Percentiles rank a stretch among this genome's conserved stretches.
Conservation (phyloP, 352 stramenopile genomes). For the Hyphochytrium catenoides region DNA sequence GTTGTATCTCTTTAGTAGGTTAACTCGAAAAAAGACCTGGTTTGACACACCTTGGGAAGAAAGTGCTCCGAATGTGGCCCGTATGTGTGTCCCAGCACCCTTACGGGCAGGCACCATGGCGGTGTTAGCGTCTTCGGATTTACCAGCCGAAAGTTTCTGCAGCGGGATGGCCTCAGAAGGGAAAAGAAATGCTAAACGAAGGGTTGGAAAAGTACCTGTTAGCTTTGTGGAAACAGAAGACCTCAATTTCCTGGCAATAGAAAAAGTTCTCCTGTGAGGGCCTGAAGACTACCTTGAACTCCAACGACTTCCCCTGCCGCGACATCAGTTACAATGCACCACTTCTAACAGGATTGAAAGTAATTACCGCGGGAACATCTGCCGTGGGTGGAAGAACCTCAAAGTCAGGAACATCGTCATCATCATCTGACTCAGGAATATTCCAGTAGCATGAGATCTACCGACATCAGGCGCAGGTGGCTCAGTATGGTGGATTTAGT, state of each 20-base stretch:
- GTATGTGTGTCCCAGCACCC: constrained; percentile 64
- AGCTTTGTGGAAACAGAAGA: constrained; percentile 65
- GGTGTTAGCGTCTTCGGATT: constrained; percentile 71
- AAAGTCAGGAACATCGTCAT: too few relatives aligned
- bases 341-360: constrained; percentile 5
- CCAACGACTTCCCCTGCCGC: constrained; percentile 15
- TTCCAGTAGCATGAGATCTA: too few relatives aligned
- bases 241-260: constrained; percentile 68
- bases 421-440: neutral
- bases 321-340: neutral
- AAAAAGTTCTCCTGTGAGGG: constrained; percentile 48
- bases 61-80: constrained; percentile 48
- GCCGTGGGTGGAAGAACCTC: too few relatives aligned
- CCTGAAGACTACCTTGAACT: constrained; percentile 59
- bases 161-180: too few relatives aligned
- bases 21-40: too few relatives aligned
- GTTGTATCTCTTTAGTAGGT: constrained; percentile 4
- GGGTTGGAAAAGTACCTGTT: too few relatives aligned
- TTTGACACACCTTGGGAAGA: constrained; percentile 48
- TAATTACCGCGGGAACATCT: too few relatives aligned
- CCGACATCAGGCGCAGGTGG: too few relatives aligned
- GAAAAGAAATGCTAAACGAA: too few relatives aligned
- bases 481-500: too few relatives aligned
- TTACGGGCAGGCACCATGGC: constrained; percentile 53
- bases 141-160: constrained; percentile 78